Conservation (phyloP, 257 asterid species). For the Rauvolfia tetraphylla region DNA sequence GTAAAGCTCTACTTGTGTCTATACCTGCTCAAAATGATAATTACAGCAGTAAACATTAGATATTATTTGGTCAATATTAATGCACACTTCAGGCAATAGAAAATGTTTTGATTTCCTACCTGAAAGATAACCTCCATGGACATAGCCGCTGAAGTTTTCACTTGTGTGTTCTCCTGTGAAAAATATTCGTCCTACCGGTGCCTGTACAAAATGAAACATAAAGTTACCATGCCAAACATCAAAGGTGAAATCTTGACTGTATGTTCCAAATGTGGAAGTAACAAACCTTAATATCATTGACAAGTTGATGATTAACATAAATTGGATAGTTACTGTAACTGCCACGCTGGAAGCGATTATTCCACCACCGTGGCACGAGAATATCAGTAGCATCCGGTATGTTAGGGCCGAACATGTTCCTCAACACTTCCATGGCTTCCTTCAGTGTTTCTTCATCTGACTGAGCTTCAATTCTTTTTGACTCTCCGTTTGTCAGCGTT, state of each 20-base stretch:
- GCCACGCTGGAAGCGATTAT: slow-evolving; percentile 81
- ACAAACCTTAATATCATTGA: slow-evolving; percentile 64
- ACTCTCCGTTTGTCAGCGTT: slow-evolving; percentile 84
- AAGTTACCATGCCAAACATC: slow-evolving; percentile 2
- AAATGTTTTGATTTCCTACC: slow-evolving; percentile 35
- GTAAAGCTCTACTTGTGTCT: slow-evolving; percentile 58
- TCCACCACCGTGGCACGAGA: slow-evolving; percentile 97
- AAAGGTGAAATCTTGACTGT: neutral
- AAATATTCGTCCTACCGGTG: slow-evolving; percentile 76
- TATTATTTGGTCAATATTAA: neutral
- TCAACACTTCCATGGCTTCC: slow-evolving; percentile 90
- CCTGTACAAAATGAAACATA: slow-evolving; percentile 43
- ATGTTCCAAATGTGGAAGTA: neutral
- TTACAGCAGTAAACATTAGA: neutral
- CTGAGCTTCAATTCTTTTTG: slow-evolving; percentile 82
- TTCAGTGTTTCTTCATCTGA: slow-evolving; percentile 63
- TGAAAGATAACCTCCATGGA: slow-evolving; percentile 92
- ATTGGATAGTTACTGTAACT: slow-evolving; percentile 91
- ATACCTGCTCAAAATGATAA: slow-evolving; percentile 51
- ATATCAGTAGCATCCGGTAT: slow-evolving; percentile 72
- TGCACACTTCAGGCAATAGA: neutral
- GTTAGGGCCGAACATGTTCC: slow-evolving; percentile 77
- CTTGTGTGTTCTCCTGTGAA: slow-evolving; percentile 96
- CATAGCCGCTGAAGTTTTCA: slow-evolving; percentile 77
- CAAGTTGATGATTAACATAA: slow-evolving; percentile 48